phyloP scores from a whole-genome alignment of 768 basidiomycete genomes.

The Lentinula sp. region DNA sequence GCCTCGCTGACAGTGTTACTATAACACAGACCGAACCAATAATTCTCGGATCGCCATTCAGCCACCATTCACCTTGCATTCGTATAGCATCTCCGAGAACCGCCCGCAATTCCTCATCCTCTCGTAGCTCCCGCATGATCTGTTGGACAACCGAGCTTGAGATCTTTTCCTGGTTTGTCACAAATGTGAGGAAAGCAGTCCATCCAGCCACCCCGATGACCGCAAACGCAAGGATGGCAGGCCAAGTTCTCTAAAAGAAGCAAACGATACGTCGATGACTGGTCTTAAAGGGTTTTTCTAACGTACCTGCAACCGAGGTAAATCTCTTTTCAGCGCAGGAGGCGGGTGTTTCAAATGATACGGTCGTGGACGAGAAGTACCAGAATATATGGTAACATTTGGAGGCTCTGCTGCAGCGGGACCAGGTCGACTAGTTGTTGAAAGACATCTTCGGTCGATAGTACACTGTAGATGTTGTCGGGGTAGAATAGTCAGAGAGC shows the following conservation, averaged over 20 bases:
- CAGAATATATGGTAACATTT: neutral
- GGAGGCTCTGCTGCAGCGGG: neutral
- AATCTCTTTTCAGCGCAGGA: neutral
- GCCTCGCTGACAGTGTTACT: conserved; percentile 3
- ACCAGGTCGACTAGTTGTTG: neutral
- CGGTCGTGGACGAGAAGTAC: conserved; percentile 3
- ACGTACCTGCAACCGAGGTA: neutral
- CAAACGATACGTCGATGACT: neutral
- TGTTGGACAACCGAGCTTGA: conserved; percentile 45
- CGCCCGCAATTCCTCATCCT: conserved; percentile 26
- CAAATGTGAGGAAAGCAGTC: conserved; percentile 43
- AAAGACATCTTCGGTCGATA: neutral
- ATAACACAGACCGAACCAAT: conserved; percentile 47
- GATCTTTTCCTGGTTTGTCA: conserved; percentile 51
- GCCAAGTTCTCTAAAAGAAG: conserved; percentile 23
- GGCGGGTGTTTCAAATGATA: conserved; percentile 4
- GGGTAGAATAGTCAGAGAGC: neutral
- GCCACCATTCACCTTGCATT: conserved; percentile 36
- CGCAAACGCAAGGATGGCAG: conserved; percentile 32
- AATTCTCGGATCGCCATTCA: conserved; percentile 51
- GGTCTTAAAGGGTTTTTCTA: neutral
- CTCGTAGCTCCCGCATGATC: conserved; percentile 34
- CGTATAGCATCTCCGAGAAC: conserved; percentile 41
- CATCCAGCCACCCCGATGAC: conserved; percentile 39
- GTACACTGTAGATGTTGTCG: neutral